Conservation (phyloP, 345 rosid genomes). For the Aquilaria malaccensis region DNA sequence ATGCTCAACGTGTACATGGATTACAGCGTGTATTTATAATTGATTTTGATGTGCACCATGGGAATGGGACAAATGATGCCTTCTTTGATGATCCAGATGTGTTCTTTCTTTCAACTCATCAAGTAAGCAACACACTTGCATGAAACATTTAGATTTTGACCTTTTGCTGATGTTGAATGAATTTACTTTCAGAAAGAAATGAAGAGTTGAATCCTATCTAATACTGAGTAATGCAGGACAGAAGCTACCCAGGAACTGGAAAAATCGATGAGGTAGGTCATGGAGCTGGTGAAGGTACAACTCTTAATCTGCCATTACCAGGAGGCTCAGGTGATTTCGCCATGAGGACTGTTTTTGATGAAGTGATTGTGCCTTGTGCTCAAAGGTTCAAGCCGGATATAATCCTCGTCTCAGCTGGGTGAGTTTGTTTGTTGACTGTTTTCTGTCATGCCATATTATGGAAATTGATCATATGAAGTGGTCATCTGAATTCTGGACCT, state of each 20-base stretch:
- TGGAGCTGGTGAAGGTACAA: constrained; percentile 85
- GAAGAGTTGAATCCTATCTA: neutral
- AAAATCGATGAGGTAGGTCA: constrained; percentile 63
- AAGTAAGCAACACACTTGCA: constrained; percentile 30
- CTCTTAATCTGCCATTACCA: constrained; percentile 82
- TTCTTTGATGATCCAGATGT: constrained; percentile 85
- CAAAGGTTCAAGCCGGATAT: constrained; percentile 90
- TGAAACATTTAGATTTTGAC: neutral
- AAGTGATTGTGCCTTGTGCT: constrained; percentile 81
- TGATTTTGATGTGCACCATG: constrained; percentile 97
- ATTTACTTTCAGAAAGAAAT: neutral
- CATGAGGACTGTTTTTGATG: constrained; percentile 77
- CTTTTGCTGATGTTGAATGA: neutral
- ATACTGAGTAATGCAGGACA: constrained; percentile 37
- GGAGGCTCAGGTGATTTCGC: constrained; percentile 94
- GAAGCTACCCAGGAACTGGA: constrained; percentile 96
- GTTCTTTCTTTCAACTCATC: constrained; percentile 92
- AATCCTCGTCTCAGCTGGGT: constrained; percentile 98
- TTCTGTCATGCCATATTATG: neutral
- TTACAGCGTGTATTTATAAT: constrained; percentile 67
- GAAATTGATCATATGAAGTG: neutral
- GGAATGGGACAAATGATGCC: constrained; percentile 90
- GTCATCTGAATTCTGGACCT: neutral
- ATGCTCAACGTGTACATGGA: constrained; percentile 69
- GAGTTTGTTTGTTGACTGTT: constrained; percentile 14